Base-by-base conservation (phyloP, 2,329 filamentous ascomycete species). In the Aspergillus uvarum region DNA sequence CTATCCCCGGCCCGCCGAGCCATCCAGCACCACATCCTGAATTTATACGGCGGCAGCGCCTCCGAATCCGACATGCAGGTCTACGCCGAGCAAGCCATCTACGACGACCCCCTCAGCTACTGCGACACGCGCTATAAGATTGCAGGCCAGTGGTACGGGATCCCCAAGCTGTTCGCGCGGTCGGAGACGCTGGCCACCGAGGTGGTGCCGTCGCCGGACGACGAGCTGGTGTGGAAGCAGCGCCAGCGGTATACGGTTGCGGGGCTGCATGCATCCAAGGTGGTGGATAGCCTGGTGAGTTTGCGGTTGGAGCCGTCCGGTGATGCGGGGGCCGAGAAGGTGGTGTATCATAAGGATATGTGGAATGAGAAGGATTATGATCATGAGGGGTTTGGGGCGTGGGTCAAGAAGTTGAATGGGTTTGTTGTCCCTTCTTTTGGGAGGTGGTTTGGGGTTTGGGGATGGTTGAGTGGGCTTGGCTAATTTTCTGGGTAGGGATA, bases 301-400 rank as follows among this genome's bases (percentile, higher is more conserved):
- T 29, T 62, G 35, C 55, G 31, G 32, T 22, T 62, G 16, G 58
- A 58, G 32, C 35, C 24, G 3, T 21, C 14, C 1, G 31, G 38
- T 2, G 26, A n/a, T 14, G 59, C 19, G 10, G 54, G 21, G 5
- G 51, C 5, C 24, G 19, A 63, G 55, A 60, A 56, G n/a, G 61
- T 60, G 0, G 61, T 63, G 1, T 63, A 63, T 58, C 61, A 63
- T 26, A 60, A 63, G 44, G 61, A 60, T 56, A 60, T 63, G 54
- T 63, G 55, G 58, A 58, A 55, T 53, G 51, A 32, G 42, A 54
- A 51, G 42, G 58, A 63, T 21, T 63, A 60, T 44, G 47, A 50
- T 22, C 58, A 60, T 56, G 54, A 51, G 10, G 58, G 61, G 11
- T 32, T 60, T 11, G 61, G 58, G n/a, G 54, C 54, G 14, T 7